A percentile compares a stretch with the other conserved stretches of the same genome.
These are phyloP conservation scores for Cyberlindnera maritima DNA, from an alignment of 805 yeast species.

Conservation along the genomic window DNA sequence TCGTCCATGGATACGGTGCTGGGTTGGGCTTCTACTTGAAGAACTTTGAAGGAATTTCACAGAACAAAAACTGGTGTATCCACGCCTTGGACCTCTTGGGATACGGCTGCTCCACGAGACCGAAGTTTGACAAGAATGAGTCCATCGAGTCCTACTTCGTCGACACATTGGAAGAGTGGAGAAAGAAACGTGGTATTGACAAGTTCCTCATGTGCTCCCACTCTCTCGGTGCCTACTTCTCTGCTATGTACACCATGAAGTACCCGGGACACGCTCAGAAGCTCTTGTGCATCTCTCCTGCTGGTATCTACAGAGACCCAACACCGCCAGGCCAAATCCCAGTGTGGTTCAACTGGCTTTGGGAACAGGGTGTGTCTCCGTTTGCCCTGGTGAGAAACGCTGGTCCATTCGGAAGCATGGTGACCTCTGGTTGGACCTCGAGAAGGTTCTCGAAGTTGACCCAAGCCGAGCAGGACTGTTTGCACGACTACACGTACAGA, in stretches of 20 bases:
- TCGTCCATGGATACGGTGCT: conserved; percentile 95
- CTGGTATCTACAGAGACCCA: conserved; percentile 64
- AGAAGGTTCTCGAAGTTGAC: conserved; percentile 69
- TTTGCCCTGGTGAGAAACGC: conserved; percentile 73
- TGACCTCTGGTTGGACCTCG: conserved; percentile 87
- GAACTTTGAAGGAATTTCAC: conserved; percentile 57
- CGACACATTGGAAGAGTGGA: conserved; percentile 65
- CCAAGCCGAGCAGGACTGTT: conserved; percentile 40
- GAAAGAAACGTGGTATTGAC: conserved; percentile 42
- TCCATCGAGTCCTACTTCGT: conserved; percentile 38
- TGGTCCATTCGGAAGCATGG: conserved; percentile 79
- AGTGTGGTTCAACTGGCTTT: conserved; percentile 69
- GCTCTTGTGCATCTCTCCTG: conserved; percentile 84
- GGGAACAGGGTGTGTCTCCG: conserved; percentile 89
- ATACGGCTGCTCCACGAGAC: conserved; percentile 86
- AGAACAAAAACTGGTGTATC: conserved; percentile 54
- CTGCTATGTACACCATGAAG: conserved; percentile 62
- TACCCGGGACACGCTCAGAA: conserved; percentile 62
- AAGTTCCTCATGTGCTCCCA: conserved; percentile 72
- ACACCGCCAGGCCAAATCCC: conserved; percentile 52
- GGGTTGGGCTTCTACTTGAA: conserved; percentile 82
- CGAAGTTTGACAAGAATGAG: conserved; percentile 45
- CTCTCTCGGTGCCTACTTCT: conserved; percentile 88
- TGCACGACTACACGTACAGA: conserved; percentile 79
- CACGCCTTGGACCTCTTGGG: conserved; percentile 90